Evolutionary conservation across 1,139 yeast species (phyloP).

Genomic region (Suhomyces wounanorum): DNA sequence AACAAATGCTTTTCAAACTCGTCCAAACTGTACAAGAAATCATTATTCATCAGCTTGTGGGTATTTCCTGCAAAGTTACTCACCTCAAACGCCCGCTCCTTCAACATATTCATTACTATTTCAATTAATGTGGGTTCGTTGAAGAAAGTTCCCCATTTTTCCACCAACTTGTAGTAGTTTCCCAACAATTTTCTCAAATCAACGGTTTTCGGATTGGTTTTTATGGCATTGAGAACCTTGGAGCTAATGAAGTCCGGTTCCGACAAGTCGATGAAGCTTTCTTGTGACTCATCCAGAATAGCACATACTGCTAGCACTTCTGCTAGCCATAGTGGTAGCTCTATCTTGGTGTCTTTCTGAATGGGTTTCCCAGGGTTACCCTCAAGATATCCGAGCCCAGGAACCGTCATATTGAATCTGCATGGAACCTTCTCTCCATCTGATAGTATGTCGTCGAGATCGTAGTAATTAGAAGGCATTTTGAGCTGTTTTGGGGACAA

Average conservation of each 20-base stretch:
- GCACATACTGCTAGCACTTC: constrained; percentile 66
- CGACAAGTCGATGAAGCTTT: constrained; percentile 66
- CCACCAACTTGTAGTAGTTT: constrained; percentile 66
- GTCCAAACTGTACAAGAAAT: constrained; percentile 67
- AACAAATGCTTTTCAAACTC: constrained; percentile 70
- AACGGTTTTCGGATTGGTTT: constrained; percentile 66
- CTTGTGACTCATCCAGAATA: constrained; percentile 38
- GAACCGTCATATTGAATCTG: constrained; percentile 72
- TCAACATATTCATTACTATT: constrained; percentile 55
- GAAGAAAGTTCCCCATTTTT: constrained; percentile 74
- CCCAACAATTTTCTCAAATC: constrained; percentile 70
- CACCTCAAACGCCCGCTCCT: constrained; percentile 67
- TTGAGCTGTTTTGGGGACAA: not conserved
- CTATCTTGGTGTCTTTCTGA: constrained; percentile 64
- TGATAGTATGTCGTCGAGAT: constrained; percentile 84
- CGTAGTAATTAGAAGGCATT: constrained; percentile 56
- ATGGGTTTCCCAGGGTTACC: constrained; percentile 74
- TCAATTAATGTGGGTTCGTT: constrained; percentile 63
- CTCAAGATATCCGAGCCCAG: constrained; percentile 86
- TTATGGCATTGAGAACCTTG: constrained; percentile 77
- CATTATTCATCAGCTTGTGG: constrained; percentile 42
- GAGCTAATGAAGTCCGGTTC: constrained; percentile 67
- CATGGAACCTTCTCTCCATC: constrained; percentile 74
- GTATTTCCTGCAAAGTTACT: constrained; percentile 70
- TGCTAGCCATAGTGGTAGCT: constrained; percentile 90